Percentiles rank a stretch among this genome's conserved stretches.
Conservation (phyloP, 2,329 filamentous ascomycete genomes). For the Fusarium sp. region DNA sequence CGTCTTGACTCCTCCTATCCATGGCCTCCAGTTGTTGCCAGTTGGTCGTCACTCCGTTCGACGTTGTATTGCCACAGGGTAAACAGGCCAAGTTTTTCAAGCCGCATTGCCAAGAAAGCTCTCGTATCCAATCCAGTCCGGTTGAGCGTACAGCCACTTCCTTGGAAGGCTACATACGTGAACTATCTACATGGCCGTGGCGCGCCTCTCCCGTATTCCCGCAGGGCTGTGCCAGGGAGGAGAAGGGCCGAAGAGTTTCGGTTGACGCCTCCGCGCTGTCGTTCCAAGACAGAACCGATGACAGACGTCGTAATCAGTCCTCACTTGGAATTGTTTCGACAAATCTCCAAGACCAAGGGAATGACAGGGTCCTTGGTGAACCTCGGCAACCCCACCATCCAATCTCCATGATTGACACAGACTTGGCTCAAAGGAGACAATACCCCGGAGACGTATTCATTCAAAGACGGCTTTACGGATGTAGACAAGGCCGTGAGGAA, state of each 20-base stretch:
- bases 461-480: conserved; percentile 24
- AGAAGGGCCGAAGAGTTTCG: conserved; percentile 35
- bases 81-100: conserved; percentile 33
- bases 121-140: conserved; percentile 30
- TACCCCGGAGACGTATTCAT: conserved; percentile 23
- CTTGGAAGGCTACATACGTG: conserved; percentile 10
- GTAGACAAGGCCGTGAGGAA: conserved; percentile 12
- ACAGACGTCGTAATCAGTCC: background rate
- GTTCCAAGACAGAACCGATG: background rate
- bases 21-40: conserved; percentile 1
- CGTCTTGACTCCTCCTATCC: conserved; percentile 6
- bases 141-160: conserved; percentile 20
- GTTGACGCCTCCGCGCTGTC: conserved; percentile 10
- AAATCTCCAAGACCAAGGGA: conserved; percentile 29
- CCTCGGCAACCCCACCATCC: conserved; percentile 26
- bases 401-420: conserved; percentile 17
- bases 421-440: conserved; percentile 33
- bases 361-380: conserved; percentile 30
- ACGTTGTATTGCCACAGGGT: conserved; percentile 39
- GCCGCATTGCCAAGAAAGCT: conserved; percentile 32
- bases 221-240: conserved; percentile 15
- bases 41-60: conserved; percentile 16
- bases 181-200: conserved; percentile 16
- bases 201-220: conserved; percentile 25
- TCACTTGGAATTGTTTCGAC: background rate